These are phyloP conservation scores for Pelargonium myrrhifolium DNA, from an alignment of 441 rosid genomes.

Conservation along the genomic window DNA sequence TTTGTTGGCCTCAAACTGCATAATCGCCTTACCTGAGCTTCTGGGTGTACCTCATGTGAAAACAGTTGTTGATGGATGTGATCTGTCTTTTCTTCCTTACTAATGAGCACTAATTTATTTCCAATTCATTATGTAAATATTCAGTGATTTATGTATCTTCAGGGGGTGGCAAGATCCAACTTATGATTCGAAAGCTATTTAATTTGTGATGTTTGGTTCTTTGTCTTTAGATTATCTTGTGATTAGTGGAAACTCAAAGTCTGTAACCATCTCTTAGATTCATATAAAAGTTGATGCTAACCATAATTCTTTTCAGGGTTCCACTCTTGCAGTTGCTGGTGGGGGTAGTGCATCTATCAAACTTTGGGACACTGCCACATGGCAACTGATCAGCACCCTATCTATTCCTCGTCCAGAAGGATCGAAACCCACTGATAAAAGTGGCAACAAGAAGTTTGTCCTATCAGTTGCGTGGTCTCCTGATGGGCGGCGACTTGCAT, in stretches of 20 bases:
- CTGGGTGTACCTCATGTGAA: background rate
- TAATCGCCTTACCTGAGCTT: no score
- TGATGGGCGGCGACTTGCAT: conserved; percentile 75
- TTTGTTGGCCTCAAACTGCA: no score
- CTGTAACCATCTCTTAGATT: background rate
- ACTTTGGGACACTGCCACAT: conserved; percentile 94
- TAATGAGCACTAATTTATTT: background rate
- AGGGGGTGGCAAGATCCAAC: background rate
- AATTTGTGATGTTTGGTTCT: background rate
- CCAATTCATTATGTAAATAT: background rate
- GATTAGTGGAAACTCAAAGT: conserved; percentile 3
- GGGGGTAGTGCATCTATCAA: conserved; percentile 92
- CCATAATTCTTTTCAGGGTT: conserved; percentile 45
- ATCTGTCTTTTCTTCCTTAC: background rate
- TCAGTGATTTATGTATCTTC: background rate
- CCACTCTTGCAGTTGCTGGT: conserved; percentile 90
- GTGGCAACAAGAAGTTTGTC: conserved; percentile 81
- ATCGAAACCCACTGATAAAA: conserved; percentile 74
- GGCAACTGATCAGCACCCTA: conserved; percentile 63
- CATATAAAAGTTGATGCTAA: conserved; percentile 12
- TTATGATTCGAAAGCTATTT: background rate
- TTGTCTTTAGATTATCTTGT: background rate
- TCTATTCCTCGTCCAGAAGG: conserved; percentile 83
- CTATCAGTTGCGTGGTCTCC: conserved; percentile 90
- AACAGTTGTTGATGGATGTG: background rate